phyloP scores from a whole-genome alignment of 495 filamentous ascomycete species.

The Choiromyces venosus region DNA sequence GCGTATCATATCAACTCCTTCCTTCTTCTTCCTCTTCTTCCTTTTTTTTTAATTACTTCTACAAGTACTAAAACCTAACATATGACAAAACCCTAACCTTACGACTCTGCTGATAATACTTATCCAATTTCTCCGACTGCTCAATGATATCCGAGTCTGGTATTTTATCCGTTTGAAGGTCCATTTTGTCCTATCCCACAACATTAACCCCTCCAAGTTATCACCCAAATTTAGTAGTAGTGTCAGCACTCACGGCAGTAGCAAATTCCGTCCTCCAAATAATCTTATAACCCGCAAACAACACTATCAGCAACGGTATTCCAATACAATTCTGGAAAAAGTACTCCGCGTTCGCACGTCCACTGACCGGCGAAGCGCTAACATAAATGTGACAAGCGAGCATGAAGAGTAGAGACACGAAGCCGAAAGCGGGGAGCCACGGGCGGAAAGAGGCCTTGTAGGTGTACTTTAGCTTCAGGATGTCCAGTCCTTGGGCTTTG shows the following conservation, averaged over 20 bases:
- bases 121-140: slow-evolving; percentile 17
- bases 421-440: slow-evolving; percentile 18
- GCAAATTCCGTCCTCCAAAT: slow-evolving; percentile 4
- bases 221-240: too few species aligned
- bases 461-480: slow-evolving; percentile 17
- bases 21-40: not conserved
- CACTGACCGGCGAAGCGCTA: slow-evolving; percentile 19
- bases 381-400: slow-evolving; percentile 23
- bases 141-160: slow-evolving; percentile 14
- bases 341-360: not conserved
- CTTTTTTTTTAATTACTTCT: too few species aligned
- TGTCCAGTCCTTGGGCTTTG: slow-evolving; percentile 21
- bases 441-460: slow-evolving; percentile 22
- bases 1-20: too few species aligned
- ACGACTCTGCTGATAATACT: slow-evolving; percentile 17
- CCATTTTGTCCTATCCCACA: slow-evolving; percentile 17
- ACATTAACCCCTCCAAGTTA: too few species aligned
- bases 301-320: slow-evolving; percentile 12
- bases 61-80: slow-evolving; percentile 14
- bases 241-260: slow-evolving; percentile 10
- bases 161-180: slow-evolving; percentile 15
- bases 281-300: slow-evolving; percentile 18
- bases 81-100: slow-evolving; percentile 17
- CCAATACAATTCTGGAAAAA: slow-evolving; percentile 26
- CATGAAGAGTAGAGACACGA: slow-evolving; percentile 25